These are phyloP conservation scores for Colletotrichum tabaci DNA, from an alignment of 2,329 filamentous ascomycete species.

Conservation along the genomic window DNA sequence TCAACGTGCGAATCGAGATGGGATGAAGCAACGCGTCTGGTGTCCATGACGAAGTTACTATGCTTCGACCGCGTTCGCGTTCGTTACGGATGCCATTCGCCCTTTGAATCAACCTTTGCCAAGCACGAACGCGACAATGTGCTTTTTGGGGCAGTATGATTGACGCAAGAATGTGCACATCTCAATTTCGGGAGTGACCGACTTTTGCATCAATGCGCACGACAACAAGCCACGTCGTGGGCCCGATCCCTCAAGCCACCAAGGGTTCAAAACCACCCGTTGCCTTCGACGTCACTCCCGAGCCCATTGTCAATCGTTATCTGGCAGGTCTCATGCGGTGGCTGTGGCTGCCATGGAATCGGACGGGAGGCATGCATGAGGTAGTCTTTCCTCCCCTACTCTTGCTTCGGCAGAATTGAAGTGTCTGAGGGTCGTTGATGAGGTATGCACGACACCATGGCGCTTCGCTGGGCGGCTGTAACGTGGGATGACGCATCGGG, in stretches of 20 bases:
- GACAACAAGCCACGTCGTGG: constrained; percentile 9
- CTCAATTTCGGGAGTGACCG: constrained; percentile 35
- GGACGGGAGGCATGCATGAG: constrained; percentile 18
- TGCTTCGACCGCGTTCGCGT: neutral
- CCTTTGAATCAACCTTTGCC: neutral
- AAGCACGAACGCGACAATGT: constrained; percentile 16
- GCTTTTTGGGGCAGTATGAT: constrained; percentile 19
- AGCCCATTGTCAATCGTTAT: constrained; percentile 34
- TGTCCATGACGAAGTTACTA: neutral
- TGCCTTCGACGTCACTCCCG: constrained; percentile 37
- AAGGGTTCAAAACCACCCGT: constrained; percentile 28
- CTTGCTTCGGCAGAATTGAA: constrained; percentile 3
- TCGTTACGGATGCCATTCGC: neutral
- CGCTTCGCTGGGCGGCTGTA: constrained; percentile 22
- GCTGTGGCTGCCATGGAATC: constrained; percentile 16
- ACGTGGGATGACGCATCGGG: constrained; percentile 36
- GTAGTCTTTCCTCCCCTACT: neutral
- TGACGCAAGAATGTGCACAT: constrained; percentile 39
- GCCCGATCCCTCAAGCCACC: constrained; percentile 27
- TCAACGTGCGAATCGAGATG: constrained; percentile 27
- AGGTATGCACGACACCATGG: constrained; percentile 21
- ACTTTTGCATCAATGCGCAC: constrained; percentile 33
- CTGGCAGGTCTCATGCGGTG: constrained; percentile 31
- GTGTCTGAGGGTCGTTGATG: constrained; percentile 3
- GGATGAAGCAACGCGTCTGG: neutral